These are phyloP conservation scores for Sordariomycetes sp. DNA, from an alignment of 2,329 filamentous ascomycete genomes.

Conservation along the genomic window DNA sequence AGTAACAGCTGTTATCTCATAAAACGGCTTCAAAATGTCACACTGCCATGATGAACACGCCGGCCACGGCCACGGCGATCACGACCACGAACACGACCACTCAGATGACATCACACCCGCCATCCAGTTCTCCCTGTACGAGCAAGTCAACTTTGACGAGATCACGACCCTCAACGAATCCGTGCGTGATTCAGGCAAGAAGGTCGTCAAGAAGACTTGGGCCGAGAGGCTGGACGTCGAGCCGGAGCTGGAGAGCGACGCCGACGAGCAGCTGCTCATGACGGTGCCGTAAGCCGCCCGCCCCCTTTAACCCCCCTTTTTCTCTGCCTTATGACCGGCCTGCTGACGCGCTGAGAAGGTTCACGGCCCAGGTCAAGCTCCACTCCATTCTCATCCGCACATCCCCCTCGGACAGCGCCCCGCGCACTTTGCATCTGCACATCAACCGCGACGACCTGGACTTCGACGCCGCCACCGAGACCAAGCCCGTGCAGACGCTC, in stretches of 20 bases:
- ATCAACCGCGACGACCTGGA: slow-evolving; percentile 82
- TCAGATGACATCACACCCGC: slow-evolving; percentile 87
- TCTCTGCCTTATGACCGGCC: not conserved
- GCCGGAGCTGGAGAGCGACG: slow-evolving; percentile 76
- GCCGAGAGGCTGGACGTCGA: slow-evolving; percentile 60
- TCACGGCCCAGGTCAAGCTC: slow-evolving; percentile 88
- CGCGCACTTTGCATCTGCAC: slow-evolving; percentile 77
- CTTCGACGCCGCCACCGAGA: slow-evolving; percentile 65
- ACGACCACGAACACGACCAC: slow-evolving; percentile 67
- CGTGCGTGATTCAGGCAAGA: slow-evolving; percentile 55
- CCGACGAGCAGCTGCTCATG: slow-evolving; percentile 91
- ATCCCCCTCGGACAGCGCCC: slow-evolving; percentile 60
- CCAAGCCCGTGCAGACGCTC: slow-evolving; percentile 63
- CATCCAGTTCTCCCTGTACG: slow-evolving; percentile 82
- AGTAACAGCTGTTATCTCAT: no score
- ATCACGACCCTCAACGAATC: slow-evolving; percentile 82
- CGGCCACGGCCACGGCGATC: slow-evolving; percentile 41
- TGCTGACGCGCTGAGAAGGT: slow-evolving; percentile 41
- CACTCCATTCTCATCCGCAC: slow-evolving; percentile 83
- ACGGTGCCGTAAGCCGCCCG: slow-evolving; percentile 64
- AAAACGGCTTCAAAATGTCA: slow-evolving; percentile 5
- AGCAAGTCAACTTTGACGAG: slow-evolving; percentile 81
- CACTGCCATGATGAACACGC: slow-evolving; percentile 44
- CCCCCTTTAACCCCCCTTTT: slow-evolving; percentile 1
- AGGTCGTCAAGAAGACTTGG: slow-evolving; percentile 87